These are phyloP conservation scores for Albatrellus ellisii DNA, from an alignment of 768 basidiomycete species.

Conservation along the genomic window DNA sequence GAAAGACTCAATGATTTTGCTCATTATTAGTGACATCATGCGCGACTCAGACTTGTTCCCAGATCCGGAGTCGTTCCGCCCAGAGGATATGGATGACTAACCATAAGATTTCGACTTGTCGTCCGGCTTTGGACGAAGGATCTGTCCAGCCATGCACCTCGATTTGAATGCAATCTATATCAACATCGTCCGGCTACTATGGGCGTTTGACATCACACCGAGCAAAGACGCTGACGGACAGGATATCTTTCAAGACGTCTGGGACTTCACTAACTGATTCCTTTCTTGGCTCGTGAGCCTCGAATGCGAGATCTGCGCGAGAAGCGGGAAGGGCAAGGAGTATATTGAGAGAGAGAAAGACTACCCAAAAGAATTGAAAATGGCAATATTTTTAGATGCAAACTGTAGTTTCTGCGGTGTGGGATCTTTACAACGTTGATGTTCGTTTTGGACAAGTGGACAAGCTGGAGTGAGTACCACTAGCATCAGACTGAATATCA, in stretches of 20 bases:
- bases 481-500: neutral
- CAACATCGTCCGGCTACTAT: constrained; percentile 10
- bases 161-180: constrained; percentile 14
- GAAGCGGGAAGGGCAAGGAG: neutral
- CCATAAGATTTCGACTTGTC: constrained; percentile 8
- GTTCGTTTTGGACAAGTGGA: no score
- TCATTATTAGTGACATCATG: constrained; percentile 13
- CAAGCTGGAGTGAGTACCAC: no score
- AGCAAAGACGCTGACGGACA: neutral
- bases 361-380: neutral
- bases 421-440: neutral
- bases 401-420: neutral
- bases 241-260: neutral
- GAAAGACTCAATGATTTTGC: neutral
- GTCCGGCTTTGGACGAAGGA: constrained; percentile 10
- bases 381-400: neutral
- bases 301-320: neutral
- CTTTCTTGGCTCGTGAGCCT: constrained; percentile 2
- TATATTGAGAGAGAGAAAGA: constrained; percentile 4
- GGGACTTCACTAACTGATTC: constrained; percentile 1
- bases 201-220: constrained; percentile 8
- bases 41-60: constrained; percentile 14
- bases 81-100: constrained; percentile 10
- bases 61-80: constrained; percentile 11
- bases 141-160: constrained; percentile 14